A percentile compares a stretch with the other conserved stretches of the same genome.
These are phyloP conservation scores for Crotalaria pallida DNA, from an alignment of 306 rosid genomes.

Conservation along the genomic window DNA sequence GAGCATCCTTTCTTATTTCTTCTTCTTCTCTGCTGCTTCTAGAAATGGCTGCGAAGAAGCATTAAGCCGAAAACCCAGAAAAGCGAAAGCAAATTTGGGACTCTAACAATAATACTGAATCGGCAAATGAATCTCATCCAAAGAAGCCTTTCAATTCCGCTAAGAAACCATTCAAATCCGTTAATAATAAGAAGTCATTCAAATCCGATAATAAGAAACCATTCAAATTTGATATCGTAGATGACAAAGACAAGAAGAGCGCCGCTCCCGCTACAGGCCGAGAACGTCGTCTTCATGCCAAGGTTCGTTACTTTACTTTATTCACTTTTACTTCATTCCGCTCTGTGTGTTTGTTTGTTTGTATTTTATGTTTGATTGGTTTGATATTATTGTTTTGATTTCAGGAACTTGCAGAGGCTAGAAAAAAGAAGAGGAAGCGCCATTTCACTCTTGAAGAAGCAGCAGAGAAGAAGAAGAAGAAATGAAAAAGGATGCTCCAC, in stretches of 20 bases:
- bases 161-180: constrained; percentile 23
- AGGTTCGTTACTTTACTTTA: constrained; percentile 50
- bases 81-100: constrained; percentile 60
- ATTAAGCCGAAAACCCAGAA: constrained; percentile 15
- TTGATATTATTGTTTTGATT: not conserved
- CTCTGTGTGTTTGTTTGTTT: constrained; percentile 3
- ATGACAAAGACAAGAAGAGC: constrained; percentile 23
- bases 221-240: constrained; percentile 20
- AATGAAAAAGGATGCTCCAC: too few relatives aligned
- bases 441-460: constrained; percentile 76
- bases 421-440: constrained; percentile 84
- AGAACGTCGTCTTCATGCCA: constrained; percentile 68
- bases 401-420: constrained; percentile 81
- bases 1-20: too few relatives aligned
- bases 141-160: constrained; percentile 39
- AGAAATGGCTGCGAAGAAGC: constrained; percentile 72
- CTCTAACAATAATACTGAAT: too few relatives aligned
- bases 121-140: constrained; percentile 18
- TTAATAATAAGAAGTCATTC: too few relatives aligned
- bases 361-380: not conserved
- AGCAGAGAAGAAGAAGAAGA: too few relatives aligned
- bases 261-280: constrained; percentile 39
- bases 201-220: too few relatives aligned
- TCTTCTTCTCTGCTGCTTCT: too few relatives aligned
- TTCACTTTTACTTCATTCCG: not conserved